A percentile compares a stretch with the other conserved stretches of the same genome.
Conservation (phyloP, 371 early-diverging fungal genomes). For the Actinomortierella wolfii region DNA sequence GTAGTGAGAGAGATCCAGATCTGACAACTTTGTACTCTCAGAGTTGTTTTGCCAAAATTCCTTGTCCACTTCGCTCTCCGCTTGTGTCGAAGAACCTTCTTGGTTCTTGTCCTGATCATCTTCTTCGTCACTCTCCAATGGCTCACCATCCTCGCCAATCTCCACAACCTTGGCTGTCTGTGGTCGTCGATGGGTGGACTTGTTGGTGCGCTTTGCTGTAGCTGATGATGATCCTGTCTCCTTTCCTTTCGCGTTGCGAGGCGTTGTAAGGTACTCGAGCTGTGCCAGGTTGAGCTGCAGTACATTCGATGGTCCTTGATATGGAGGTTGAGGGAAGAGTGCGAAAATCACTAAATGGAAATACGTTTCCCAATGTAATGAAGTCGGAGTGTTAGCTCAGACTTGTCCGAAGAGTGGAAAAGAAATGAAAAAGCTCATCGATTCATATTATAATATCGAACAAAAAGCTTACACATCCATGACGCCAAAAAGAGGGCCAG, state of each 20-base stretch:
- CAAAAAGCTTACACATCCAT: constrained; percentile 52
- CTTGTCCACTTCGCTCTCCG: too few relatives aligned
- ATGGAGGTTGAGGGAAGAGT: constrained; percentile 61
- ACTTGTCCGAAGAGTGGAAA: too few relatives aligned
- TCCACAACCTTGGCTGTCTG: constrained; percentile 29
- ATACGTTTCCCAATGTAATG: background rate
- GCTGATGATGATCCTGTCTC: background rate
- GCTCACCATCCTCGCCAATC: constrained; percentile 24
- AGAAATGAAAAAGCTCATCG: constrained; percentile 1
- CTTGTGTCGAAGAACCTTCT: background rate
- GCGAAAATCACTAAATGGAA: constrained; percentile 50
- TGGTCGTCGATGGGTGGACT: constrained; percentile 4
- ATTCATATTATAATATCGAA: background rate
- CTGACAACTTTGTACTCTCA: background rate
- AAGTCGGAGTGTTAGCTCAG: background rate
- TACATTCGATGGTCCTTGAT: constrained; percentile 56
- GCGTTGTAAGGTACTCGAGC: constrained; percentile 24
- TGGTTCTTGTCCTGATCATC: constrained; percentile 2
- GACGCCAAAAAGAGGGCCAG: constrained; percentile 47
- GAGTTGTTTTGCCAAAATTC: too few relatives aligned
- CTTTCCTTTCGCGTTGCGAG: constrained; percentile 8
- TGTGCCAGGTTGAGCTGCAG: constrained; percentile 24
- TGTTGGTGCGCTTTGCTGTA: background rate
- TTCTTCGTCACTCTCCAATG: constrained; percentile 6
- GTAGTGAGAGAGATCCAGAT: constrained; percentile 30